Conservation (phyloP, 2,329 filamentous ascomycete species). For the Neopestalotiopsis clavispora region DNA sequence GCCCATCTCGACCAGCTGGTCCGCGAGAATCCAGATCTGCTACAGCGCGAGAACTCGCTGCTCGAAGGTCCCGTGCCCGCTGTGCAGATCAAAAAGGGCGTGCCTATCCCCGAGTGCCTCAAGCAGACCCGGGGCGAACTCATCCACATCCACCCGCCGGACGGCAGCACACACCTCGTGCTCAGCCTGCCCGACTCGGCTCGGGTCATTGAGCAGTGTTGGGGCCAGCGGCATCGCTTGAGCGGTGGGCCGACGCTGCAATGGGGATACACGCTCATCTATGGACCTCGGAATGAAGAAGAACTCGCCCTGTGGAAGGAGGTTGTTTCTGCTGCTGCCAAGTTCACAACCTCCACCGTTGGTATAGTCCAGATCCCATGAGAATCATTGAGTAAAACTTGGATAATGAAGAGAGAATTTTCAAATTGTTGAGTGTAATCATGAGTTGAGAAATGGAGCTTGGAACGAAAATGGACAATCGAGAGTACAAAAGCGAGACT, state of each 20-base stretch:
- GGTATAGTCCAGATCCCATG: not conserved
- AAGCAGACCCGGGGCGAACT: conserved; percentile 19
- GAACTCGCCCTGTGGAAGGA: conserved; percentile 26
- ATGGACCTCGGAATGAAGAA: conserved; percentile 23
- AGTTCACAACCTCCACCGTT: conserved; percentile 20
- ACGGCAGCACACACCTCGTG: conserved; percentile 20
- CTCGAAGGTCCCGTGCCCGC: conserved; percentile 26
- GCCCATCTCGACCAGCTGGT: conserved; percentile 19
- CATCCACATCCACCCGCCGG: conserved; percentile 18
- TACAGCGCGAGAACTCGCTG: conserved; percentile 22
- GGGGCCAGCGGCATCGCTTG: conserved; percentile 19
- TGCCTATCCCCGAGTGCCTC: conserved; percentile 14
- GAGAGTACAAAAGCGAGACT: too few species aligned
- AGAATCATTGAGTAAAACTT: too few species aligned
- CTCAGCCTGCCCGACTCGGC: conserved; percentile 19
- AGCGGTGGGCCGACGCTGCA: conserved; percentile 18
- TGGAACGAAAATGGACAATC: not conserved
- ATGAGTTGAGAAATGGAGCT: not conserved
- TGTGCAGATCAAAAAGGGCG: conserved; percentile 21
- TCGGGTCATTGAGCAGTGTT: conserved; percentile 17
- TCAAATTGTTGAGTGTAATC: too few species aligned
- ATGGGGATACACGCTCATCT: conserved; percentile 27
- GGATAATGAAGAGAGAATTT: too few species aligned
- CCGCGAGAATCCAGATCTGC: conserved; percentile 13
- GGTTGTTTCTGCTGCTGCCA: conserved; percentile 20